Conservation (phyloP, 202 grass and related monocot genomes). For the Dendrocalamus latiflorus region DNA sequence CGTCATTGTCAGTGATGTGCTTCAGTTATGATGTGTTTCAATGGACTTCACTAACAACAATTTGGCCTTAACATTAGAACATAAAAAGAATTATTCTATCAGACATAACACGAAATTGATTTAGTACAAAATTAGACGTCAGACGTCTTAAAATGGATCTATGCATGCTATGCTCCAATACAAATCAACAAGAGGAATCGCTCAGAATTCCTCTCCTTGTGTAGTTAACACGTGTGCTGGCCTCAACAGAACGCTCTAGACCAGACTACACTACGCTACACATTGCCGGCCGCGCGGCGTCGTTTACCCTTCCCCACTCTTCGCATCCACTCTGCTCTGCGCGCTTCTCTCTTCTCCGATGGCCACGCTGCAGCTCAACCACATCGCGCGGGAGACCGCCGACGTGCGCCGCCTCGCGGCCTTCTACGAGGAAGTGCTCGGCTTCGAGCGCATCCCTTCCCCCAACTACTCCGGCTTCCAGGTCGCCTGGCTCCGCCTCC, state of each 20-base stretch:
- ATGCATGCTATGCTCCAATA: too few relatives aligned
- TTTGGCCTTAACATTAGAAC: too few relatives aligned
- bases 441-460: constrained; percentile 62
- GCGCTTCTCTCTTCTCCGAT: constrained; percentile 27
- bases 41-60: too few relatives aligned
- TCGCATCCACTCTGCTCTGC: neutral
- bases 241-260: too few relatives aligned
- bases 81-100: too few relatives aligned
- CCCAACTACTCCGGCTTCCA: constrained; percentile 50
- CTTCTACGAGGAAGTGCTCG: constrained; percentile 86
- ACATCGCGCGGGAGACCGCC: constrained; percentile 74
- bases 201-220: neutral
- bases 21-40: too few relatives aligned
- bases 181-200: neutral
- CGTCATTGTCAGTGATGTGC: too few relatives aligned
- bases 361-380: constrained; percentile 72
- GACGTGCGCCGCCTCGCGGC: constrained; percentile 75
- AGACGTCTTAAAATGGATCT: too few relatives aligned
- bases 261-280: neutral
- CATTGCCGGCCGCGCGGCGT: neutral
- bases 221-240: neutral
- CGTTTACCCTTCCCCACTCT: neutral
- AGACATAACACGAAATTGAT: too few relatives aligned
- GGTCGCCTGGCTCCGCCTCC: constrained; percentile 78
- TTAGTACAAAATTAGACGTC: too few relatives aligned